Conservation (phyloP, 352 stramenopile species). For the Phytopythium kandeliae region DNA sequence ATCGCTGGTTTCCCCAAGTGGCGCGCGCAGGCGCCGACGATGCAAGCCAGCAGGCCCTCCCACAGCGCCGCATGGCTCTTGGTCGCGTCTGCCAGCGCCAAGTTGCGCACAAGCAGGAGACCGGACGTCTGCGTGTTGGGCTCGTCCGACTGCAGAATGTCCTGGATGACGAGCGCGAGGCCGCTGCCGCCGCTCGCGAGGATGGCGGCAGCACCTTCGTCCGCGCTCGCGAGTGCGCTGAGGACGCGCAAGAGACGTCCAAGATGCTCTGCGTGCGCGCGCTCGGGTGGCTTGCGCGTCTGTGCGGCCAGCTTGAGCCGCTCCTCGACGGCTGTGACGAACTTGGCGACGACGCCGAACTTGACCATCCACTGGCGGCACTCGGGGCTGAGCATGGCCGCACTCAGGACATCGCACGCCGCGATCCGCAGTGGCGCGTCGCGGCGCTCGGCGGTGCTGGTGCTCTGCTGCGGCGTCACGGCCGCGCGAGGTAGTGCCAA, state of each 20-base stretch:
- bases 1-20: not conserved
- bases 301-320: slow-evolving; percentile 25
- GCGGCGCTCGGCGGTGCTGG: not conserved
- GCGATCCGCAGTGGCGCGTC: slow-evolving; percentile 22
- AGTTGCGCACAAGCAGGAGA: slow-evolving; percentile 49
- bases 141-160: slow-evolving; percentile 33
- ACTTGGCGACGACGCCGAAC: slow-evolving; percentile 26
- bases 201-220: slow-evolving; percentile 40
- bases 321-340: slow-evolving; percentile 32
- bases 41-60: slow-evolving; percentile 32
- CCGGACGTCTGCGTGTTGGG: slow-evolving; percentile 20
- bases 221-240: slow-evolving; percentile 24
- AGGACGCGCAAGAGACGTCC: slow-evolving; percentile 43
- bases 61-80: slow-evolving; percentile 59
- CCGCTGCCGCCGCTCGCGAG: slow-evolving; percentile 23
- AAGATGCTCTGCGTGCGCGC: slow-evolving; percentile 24
- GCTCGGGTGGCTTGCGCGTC: slow-evolving; percentile 26
- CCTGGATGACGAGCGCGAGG: slow-evolving; percentile 34
- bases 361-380: slow-evolving; percentile 42
- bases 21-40: slow-evolving; percentile 22
- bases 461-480: not conserved
- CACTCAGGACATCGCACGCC: slow-evolving; percentile 39
- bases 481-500: not conserved
- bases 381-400: slow-evolving; percentile 39
- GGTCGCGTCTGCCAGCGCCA: slow-evolving; percentile 42